These are phyloP conservation scores for Pichia gijzeniarum DNA, from an alignment of 805 yeast genomes.

Conservation along the genomic window DNA sequence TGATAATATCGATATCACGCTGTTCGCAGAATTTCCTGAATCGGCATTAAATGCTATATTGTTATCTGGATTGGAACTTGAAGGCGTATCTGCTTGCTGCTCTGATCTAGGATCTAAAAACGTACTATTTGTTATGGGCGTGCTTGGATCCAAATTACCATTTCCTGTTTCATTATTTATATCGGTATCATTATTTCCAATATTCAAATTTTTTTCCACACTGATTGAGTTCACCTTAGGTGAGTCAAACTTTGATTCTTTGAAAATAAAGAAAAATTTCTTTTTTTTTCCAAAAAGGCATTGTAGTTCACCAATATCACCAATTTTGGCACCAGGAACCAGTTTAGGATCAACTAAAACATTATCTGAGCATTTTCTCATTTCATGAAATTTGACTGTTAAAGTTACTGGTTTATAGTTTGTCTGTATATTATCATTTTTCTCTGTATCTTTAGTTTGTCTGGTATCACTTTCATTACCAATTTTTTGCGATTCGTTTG, in stretches of 20 bases:
- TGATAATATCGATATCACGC: slow-evolving; percentile 49
- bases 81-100: not conserved
- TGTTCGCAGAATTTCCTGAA: slow-evolving; percentile 14
- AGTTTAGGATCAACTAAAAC: slow-evolving; percentile 56
- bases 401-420: slow-evolving; percentile 33
- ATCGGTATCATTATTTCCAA: not conserved
- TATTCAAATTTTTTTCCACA: not conserved
- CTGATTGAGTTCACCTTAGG: not conserved
- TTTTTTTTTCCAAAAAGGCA: slow-evolving; percentile 35
- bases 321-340: slow-evolving; percentile 60
- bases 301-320: slow-evolving; percentile 68
- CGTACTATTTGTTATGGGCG: slow-evolving; percentile 7
- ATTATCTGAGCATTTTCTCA: slow-evolving; percentile 47
- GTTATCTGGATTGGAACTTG: not conserved
- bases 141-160: slow-evolving; percentile 2
- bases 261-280: slow-evolving; percentile 40
- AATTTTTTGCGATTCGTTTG: too few relatives aligned
- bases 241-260: slow-evolving; percentile 15
- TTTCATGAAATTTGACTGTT: slow-evolving; percentile 60
- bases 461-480: too few relatives aligned
- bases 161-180: slow-evolving; percentile 3
- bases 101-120: not conserved
- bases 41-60: not conserved
- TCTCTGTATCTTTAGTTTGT: not conserved
- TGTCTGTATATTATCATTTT: not conserved